phyloP scores from a whole-genome alignment of 2,329 filamentous ascomycete species.

The Nannizziopsis arthrosporioides region DNA sequence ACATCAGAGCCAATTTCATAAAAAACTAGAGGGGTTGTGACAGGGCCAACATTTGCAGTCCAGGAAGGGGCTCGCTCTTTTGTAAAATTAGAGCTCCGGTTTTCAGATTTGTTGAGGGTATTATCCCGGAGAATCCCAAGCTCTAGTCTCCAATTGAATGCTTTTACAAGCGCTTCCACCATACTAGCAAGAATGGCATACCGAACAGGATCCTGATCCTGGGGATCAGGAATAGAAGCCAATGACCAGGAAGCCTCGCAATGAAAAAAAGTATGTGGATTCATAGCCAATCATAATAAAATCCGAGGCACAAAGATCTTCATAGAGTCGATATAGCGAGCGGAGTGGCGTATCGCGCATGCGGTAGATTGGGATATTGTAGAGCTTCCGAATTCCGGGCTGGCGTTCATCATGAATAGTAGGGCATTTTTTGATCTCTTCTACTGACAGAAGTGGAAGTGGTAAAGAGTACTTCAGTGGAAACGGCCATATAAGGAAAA shows the following conservation, averaged over 20 bases:
- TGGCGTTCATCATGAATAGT: constrained; percentile 4
- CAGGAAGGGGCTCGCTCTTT: constrained; percentile 8
- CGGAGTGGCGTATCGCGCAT: constrained; percentile 22
- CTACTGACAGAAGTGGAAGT: constrained; percentile 10
- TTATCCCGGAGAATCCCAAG: constrained; percentile 15
- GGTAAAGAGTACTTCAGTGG: constrained; percentile 3
- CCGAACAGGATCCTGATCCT: constrained; percentile 21
- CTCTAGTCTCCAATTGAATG: constrained; percentile 21
- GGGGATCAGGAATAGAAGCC: constrained; percentile 19
- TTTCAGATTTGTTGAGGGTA: constrained; percentile 3
- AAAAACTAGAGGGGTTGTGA: constrained; percentile 8
- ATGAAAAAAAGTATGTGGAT: constrained; percentile 17
- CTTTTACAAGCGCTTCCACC: constrained; percentile 17
- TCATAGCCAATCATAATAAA: constrained; percentile 17
- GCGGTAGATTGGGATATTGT: constrained; percentile 21
- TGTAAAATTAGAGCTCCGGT: constrained; percentile 8
- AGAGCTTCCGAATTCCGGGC: constrained; percentile 12
- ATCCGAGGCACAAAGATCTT: constrained; percentile 16
- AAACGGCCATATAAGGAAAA: constrained; percentile 8
- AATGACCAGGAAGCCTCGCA: constrained; percentile 18
- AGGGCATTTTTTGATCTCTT: constrained; percentile 4
- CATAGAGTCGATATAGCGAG: constrained; percentile 23
- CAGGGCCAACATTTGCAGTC: constrained; percentile 7
- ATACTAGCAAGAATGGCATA: constrained; percentile 23
- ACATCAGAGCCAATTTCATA: constrained; percentile 1